These are phyloP conservation scores for Tolypocladium pustulatum DNA, from an alignment of 2,329 filamentous ascomycete genomes.

Conservation along the genomic window DNA sequence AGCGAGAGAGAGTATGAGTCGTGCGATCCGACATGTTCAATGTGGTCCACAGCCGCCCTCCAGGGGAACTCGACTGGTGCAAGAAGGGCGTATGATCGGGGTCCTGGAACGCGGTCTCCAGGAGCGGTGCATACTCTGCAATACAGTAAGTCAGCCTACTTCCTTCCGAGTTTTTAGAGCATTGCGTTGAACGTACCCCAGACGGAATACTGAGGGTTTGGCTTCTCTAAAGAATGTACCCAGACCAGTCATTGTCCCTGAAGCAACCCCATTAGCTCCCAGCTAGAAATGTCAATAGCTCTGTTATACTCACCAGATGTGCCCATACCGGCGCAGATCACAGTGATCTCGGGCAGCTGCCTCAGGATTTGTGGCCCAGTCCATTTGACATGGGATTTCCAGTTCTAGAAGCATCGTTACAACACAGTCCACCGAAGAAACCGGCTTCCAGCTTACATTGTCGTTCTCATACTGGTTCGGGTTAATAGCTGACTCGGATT, in stretches of 20 bases:
- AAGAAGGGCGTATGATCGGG: conserved; percentile 39
- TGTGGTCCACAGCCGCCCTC: conserved; percentile 40
- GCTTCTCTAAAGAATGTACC: conserved; percentile 37
- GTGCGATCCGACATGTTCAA: conserved; percentile 44
- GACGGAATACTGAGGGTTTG: conserved; percentile 35
- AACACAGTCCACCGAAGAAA: no score
- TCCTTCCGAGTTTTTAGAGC: not conserved
- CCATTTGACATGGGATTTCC: conserved; percentile 45
- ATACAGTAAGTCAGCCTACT: not conserved
- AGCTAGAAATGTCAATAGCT: not conserved
- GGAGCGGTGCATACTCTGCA: conserved; percentile 43
- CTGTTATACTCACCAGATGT: conserved; percentile 32
- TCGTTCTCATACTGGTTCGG: conserved; percentile 48
- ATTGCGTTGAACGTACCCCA: conserved; percentile 13
- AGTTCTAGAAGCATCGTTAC: conserved; percentile 27
- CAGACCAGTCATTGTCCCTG: conserved; percentile 30
- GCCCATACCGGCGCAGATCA: conserved; percentile 47
- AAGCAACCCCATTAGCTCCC: not conserved
- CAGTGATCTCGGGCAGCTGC: conserved; percentile 44
- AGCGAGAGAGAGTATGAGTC: conserved; percentile 44
- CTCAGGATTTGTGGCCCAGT: conserved; percentile 47
- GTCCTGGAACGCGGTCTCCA: conserved; percentile 48
- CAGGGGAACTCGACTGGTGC: conserved; percentile 46
- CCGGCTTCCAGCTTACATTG: conserved; percentile 9
- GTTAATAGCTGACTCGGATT: conserved; percentile 34